These are phyloP conservation scores for Aureobasidium mangrovei DNA, from an alignment of 2,329 filamentous ascomycete genomes.

Conservation along the genomic window DNA sequence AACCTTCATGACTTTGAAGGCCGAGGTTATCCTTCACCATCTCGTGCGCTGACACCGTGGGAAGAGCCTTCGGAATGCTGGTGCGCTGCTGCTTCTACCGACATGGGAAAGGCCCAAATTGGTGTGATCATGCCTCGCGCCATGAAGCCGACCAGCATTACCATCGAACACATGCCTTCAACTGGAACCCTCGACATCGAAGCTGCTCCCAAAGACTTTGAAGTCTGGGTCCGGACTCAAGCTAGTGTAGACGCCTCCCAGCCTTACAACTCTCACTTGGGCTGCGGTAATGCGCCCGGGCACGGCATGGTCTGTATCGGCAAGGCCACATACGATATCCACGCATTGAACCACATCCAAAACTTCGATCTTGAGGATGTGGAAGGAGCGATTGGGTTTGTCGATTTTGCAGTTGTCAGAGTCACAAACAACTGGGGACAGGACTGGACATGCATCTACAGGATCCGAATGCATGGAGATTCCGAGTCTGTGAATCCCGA, in stretches of 20 bases:
- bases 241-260: slow-evolving; percentile 17
- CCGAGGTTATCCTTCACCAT: slow-evolving; percentile 6
- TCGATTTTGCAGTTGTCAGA: slow-evolving; percentile 31
- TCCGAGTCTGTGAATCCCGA: slow-evolving; percentile 7
- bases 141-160: slow-evolving; percentile 33
- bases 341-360: slow-evolving; percentile 34
- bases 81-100: slow-evolving; percentile 53
- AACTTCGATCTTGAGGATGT: slow-evolving; percentile 30
- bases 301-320: slow-evolving; percentile 33
- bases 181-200: slow-evolving; percentile 31
- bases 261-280: slow-evolving; percentile 5
- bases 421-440: slow-evolving; percentile 36
- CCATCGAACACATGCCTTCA: slow-evolving; percentile 39
- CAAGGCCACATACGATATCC: slow-evolving; percentile 33
- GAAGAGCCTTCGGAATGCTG: slow-evolving; percentile 78
- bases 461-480: slow-evolving; percentile 36
- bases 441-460: slow-evolving; percentile 39
- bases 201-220: slow-evolving; percentile 35
- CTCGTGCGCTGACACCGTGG: slow-evolving; percentile 58
- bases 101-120: slow-evolving; percentile 53
- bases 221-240: slow-evolving; percentile 35
- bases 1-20: not conserved
- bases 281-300: slow-evolving; percentile 16
- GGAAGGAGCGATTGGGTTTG: slow-evolving; percentile 20
- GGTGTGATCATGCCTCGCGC: slow-evolving; percentile 41